phyloP scores from a whole-genome alignment of 2,329 filamentous ascomycete genomes.

The Claviceps spartinae region DNA sequence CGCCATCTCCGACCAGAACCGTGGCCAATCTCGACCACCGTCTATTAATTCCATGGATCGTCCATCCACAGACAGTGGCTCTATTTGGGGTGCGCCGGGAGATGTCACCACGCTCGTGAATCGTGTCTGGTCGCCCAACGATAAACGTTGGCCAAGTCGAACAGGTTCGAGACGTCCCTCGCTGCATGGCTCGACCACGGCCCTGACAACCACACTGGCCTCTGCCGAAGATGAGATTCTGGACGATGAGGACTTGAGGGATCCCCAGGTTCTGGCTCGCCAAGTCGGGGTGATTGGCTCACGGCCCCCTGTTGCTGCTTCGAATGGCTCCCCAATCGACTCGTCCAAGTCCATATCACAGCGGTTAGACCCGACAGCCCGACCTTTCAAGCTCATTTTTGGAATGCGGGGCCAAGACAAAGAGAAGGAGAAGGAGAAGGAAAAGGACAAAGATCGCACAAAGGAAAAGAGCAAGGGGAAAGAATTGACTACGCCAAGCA shows the following conservation, averaged over 20 bases:
- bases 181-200: constrained; percentile 60
- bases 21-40: constrained; percentile 49
- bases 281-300: constrained; percentile 68
- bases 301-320: constrained; percentile 35
- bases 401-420: constrained; percentile 27
- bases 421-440: constrained; percentile 4
- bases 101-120: constrained; percentile 35
- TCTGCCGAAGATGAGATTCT: constrained; percentile 53
- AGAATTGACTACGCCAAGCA: constrained; percentile 22
- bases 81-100: constrained; percentile 53
- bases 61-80: constrained; percentile 65
- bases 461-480: constrained; percentile 27
- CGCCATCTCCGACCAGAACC: constrained; percentile 39
- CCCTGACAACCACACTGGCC: constrained; percentile 44
- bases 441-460: constrained; percentile 15
- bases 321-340: background rate
- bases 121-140: constrained; percentile 50
- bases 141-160: constrained; percentile 39
- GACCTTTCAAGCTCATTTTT: constrained; percentile 69
- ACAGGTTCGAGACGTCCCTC: constrained; percentile 72
- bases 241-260: constrained; percentile 39
- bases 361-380: constrained; percentile 75
- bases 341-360: constrained; percentile 32
- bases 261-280: constrained; percentile 38
- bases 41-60: constrained; percentile 58